Percentiles rank a stretch among this genome's conserved stretches.
phyloP scores from a whole-genome alignment of 1,284 basidiomycete species.

The Irpex sp. region DNA sequence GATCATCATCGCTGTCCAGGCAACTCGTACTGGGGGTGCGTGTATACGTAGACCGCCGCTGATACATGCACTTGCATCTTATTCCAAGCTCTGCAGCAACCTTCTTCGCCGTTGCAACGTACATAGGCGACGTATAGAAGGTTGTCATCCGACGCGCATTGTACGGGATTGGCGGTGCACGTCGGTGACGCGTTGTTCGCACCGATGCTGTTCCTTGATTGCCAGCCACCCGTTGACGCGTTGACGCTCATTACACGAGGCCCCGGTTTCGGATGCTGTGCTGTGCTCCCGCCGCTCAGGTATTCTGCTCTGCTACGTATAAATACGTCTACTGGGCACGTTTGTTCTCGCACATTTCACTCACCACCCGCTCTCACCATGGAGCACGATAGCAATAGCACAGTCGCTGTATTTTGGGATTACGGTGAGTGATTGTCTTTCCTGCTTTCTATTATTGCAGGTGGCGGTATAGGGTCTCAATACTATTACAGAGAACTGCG shows the following conservation, averaged over 20 bases:
- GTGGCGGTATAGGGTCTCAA: background rate
- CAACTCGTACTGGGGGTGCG: background rate
- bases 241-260: background rate
- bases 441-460: background rate
- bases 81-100: background rate
- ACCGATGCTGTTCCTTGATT: background rate
- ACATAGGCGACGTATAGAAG: background rate
- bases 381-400: background rate
- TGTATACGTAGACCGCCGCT: background rate
- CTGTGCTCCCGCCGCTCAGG: background rate
- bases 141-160: background rate
- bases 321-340: background rate
- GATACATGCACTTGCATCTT: background rate
- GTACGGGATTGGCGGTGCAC: background rate
- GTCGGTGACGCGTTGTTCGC: background rate
- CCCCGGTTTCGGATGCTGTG: background rate
- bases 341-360: background rate
- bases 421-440: constrained; percentile 22
- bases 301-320: background rate
- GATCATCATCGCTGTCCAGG: background rate
- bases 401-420: constrained; percentile 61
- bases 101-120: background rate
- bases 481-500: constrained; percentile 48
- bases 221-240: background rate
- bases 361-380: background rate